A percentile compares a stretch with the other conserved stretches of the same genome.
Conservation (phyloP, 2,329 filamentous ascomycete species). For the Colletotrichum noveboracense region DNA sequence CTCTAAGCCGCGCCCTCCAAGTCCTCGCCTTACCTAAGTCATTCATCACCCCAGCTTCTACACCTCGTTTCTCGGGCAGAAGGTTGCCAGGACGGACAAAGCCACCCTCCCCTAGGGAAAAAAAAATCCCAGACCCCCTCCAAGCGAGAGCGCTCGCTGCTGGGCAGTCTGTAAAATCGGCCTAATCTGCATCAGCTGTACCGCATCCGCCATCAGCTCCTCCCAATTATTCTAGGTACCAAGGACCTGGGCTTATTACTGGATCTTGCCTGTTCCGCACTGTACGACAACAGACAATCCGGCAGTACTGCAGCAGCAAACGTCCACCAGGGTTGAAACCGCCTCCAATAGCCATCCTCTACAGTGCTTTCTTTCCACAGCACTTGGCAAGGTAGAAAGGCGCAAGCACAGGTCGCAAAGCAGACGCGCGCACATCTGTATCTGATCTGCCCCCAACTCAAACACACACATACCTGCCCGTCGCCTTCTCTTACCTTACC, state of each 20-base stretch:
- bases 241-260: background rate
- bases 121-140: background rate
- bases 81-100: background rate
- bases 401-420: conserved; percentile 5
- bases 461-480: conserved; percentile 1
- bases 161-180: background rate
- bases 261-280: background rate
- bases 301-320: background rate
- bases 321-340: background rate
- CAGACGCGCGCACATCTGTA: background rate
- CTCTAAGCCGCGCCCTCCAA: background rate
- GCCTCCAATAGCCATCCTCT: background rate
- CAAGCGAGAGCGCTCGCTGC: background rate
- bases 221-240: background rate
- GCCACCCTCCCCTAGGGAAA: background rate
- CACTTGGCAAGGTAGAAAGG: background rate
- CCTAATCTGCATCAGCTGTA: background rate
- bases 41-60: background rate
- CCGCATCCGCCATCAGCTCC: background rate
- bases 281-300: background rate
- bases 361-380: background rate
- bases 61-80: background rate
- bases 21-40: background rate
- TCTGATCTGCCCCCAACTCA: conserved; percentile 6
- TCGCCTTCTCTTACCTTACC: background rate